Conservation (phyloP, 228 moss, liverwort and hornwort genomes). For the Sphagnum fallax region DNA sequence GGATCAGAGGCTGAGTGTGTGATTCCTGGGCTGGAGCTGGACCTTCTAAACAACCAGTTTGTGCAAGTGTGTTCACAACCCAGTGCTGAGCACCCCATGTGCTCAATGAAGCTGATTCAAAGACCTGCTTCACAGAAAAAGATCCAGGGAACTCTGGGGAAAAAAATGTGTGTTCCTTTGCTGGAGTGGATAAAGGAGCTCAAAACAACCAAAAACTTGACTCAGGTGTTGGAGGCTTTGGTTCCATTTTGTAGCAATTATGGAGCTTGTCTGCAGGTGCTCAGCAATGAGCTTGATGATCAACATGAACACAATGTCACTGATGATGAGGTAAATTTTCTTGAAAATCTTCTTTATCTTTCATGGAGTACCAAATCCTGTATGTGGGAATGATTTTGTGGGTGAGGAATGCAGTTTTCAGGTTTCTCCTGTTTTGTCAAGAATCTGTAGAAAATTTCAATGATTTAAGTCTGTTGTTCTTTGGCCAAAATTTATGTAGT, state of each 20-base stretch:
- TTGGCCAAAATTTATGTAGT: no score
- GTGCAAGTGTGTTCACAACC: not conserved
- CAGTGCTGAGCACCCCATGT: not conserved
- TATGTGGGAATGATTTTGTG: not conserved
- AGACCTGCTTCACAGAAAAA: constrained; percentile 25
- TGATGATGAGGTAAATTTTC: constrained; percentile 23
- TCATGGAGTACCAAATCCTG: not conserved
- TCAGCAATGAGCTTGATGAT: constrained; percentile 15
- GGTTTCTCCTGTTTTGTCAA: no score
- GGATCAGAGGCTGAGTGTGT: not conserved
- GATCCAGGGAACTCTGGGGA: constrained; percentile 16
- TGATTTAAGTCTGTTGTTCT: no score
- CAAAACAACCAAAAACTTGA: constrained; percentile 12
- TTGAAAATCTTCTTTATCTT: not conserved
- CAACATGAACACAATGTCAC: constrained; percentile 13
- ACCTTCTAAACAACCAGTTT: not conserved
- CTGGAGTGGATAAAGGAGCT: constrained; percentile 24
- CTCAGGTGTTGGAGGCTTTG: constrained; percentile 37
- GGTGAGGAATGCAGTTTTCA: no score
- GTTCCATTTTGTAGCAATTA: constrained; percentile 21
- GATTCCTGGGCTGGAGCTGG: constrained; percentile 4
- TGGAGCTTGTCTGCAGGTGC: constrained; percentile 9
- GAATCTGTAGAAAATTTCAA: no score
- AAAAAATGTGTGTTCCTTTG: constrained; percentile 23
- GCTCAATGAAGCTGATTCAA: constrained; percentile 6